phyloP scores from a whole-genome alignment of 352 stramenopile genomes.

The Aphanomyces astaci region DNA sequence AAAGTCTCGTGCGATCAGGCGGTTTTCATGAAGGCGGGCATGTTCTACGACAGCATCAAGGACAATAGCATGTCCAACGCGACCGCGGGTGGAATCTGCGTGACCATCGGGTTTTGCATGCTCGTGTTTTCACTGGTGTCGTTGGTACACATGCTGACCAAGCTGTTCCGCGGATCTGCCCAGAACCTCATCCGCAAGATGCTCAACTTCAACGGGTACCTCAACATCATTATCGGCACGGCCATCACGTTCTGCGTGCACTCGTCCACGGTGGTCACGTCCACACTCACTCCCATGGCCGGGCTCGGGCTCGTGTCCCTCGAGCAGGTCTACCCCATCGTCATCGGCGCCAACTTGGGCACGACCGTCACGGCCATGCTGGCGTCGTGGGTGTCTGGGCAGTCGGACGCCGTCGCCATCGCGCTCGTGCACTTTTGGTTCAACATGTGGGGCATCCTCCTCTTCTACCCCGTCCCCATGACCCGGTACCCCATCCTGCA shows the following conservation, averaged over 20 bases:
- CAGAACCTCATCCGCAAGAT: constrained; percentile 60
- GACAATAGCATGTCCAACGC: too few species aligned
- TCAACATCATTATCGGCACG: constrained; percentile 58
- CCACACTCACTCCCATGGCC: constrained; percentile 63
- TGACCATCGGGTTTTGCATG: constrained; percentile 22
- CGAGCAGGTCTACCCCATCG: constrained; percentile 68
- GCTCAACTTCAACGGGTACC: constrained; percentile 62
- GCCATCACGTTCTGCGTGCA: constrained; percentile 70
- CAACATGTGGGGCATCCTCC: constrained; percentile 65
- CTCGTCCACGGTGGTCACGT: constrained; percentile 67
- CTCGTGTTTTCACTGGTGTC: constrained; percentile 24
- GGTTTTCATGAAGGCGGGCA: too few species aligned
- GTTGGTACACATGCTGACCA: constrained; percentile 28
- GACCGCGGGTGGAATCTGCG: constrained; percentile 26
- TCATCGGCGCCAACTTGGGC: constrained; percentile 76
- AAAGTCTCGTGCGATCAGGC: too few species aligned
- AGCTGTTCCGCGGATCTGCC: constrained; percentile 48
- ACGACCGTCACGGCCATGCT: constrained; percentile 67
- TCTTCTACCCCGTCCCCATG: constrained; percentile 74
- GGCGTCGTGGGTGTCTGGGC: constrained; percentile 51
- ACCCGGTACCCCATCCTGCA: constrained; percentile 66
- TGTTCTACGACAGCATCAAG: too few species aligned
- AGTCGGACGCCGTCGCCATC: constrained; percentile 42
- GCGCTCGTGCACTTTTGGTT: constrained; percentile 73
- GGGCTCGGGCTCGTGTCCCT: constrained; percentile 57